Conservation (phyloP, 352 stramenopile species). For the Pythium aquatile region DNA sequence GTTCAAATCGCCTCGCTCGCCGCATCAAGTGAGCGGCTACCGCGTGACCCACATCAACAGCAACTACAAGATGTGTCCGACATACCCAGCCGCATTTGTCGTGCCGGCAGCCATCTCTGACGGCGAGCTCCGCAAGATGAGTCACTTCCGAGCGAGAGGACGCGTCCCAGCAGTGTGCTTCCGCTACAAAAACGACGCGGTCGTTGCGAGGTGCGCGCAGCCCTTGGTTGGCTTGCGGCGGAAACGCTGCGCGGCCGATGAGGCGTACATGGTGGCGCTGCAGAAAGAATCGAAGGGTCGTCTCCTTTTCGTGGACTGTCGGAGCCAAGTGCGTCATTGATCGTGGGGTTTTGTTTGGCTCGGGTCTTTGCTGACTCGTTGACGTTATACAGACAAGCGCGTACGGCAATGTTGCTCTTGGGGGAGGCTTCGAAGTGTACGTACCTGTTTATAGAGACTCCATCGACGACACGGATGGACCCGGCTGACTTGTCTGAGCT, state of each 20-base stretch:
- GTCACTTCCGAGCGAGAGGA: constrained; percentile 89
- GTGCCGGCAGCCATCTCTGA: constrained; percentile 92
- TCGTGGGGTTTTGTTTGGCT: neutral
- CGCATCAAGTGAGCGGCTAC: constrained; percentile 49
- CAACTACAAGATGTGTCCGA: constrained; percentile 79
- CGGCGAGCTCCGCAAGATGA: constrained; percentile 85
- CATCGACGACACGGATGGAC: too few relatives aligned
- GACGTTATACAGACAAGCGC: constrained; percentile 53
- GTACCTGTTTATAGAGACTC: constrained; percentile 8
- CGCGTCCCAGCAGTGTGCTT: constrained; percentile 93
- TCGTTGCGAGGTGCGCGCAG: constrained; percentile 93
- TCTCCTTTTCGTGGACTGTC: constrained; percentile 78
- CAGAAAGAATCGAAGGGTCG: constrained; percentile 56
- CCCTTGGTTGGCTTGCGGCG: constrained; percentile 93
- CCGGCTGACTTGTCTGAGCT: constrained; percentile 19
- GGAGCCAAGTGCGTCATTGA: constrained; percentile 50
- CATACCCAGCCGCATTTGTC: constrained; percentile 82
- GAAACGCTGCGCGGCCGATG: constrained; percentile 90
- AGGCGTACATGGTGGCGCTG: constrained; percentile 72
- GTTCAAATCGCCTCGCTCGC: constrained; percentile 44
- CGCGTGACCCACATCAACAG: constrained; percentile 67
- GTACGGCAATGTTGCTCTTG: constrained; percentile 79
- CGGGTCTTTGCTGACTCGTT: neutral
- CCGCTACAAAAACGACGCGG: constrained; percentile 84
- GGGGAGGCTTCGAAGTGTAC: constrained; percentile 85